Base-by-base conservation (phyloP, 2,329 filamentous ascomycete genomes). In the Colletotrichum phormii region DNA sequence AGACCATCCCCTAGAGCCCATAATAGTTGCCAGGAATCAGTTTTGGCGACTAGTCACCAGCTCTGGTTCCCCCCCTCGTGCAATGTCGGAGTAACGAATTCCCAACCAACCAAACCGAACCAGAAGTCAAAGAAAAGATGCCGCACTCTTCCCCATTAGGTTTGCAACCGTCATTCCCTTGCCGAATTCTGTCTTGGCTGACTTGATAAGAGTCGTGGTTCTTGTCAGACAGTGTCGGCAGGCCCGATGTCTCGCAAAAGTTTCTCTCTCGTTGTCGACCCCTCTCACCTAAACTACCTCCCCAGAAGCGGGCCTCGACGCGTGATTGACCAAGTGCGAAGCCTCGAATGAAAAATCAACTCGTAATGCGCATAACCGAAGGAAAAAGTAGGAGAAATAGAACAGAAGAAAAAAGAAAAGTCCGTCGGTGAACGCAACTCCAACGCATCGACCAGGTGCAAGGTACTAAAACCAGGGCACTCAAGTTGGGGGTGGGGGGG, bases 401-500 rank as follows among this genome's bases (percentile, higher is more conserved):
- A 71, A 24, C 22, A 70, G 53, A 67, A 71, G 26, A 63, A 73
- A 62, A 59, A 71, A 72, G 67, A 75, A 74, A 73, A 53, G 67
- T 62, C 71, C 68, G 62, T 72, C 71, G 31, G 71, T 77, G 68
- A 73, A 80, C 81, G 80, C 77, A 82, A 78, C 79, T 80, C 75
- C 80, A 82, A 77, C 81, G 81, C 81, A 83, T 80, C 81, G 79
- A 84, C 79, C 18, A 58, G 61, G 67, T 72, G 72, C 64, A 31
- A 60, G 67, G 64, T 69, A 7, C 58, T 13, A 29, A 33, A 54
- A 64, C 49, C 59, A 46, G 29, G 55, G 51, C 54, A 64, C 71
- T 67, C 71, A 46, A 33, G 54, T 53, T 63, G 31, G 60, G 55
- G 54, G 42, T 33, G 18, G 11, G 57, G 18, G 11, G 57, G 58